Percentiles rank a stretch among this genome's conserved stretches.
phyloP scores from a whole-genome alignment of 2,329 filamentous ascomycete genomes.

The Alternaria panax region DNA sequence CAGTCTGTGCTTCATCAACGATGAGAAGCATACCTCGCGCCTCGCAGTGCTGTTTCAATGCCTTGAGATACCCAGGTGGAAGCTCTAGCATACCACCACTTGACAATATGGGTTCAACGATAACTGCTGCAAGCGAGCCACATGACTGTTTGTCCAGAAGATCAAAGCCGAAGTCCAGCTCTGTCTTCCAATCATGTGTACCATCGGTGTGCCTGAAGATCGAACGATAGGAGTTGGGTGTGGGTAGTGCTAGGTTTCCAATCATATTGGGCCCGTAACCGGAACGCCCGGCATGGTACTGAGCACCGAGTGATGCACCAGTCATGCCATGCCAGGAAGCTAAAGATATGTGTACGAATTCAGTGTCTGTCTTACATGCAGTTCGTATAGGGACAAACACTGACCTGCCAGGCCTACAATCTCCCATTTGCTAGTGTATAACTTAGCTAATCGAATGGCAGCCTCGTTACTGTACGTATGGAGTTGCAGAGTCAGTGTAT shows the following conservation, averaged over 20 bases:
- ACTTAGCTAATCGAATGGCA: constrained; percentile 70
- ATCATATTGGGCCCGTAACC: constrained; percentile 59
- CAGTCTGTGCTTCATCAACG: constrained; percentile 50
- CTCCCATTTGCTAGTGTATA: constrained; percentile 70
- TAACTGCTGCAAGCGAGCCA: constrained; percentile 69
- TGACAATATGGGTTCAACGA: constrained; percentile 67
- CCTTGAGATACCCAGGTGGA: constrained; percentile 65
- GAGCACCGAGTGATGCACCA: constrained; percentile 59
- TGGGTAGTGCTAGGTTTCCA: constrained; percentile 65
- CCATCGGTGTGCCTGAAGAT: constrained; percentile 66
- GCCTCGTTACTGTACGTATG: constrained; percentile 56
- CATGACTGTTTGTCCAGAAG: constrained; percentile 67
- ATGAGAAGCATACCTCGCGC: constrained; percentile 47
- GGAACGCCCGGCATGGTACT: constrained; percentile 62
- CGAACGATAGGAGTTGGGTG: constrained; percentile 68
- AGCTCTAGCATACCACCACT: constrained; percentile 68
- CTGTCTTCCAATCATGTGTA: constrained; percentile 70
- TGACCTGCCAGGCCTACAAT: constrained; percentile 67
- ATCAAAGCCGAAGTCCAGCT: constrained; percentile 68
- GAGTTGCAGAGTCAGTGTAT: not conserved
- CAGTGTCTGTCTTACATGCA: no score
- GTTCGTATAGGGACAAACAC: no score
- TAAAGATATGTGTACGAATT: no score
- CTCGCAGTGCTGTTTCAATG: constrained; percentile 57
- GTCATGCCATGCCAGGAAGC: constrained; percentile 69